These are phyloP conservation scores for Tinospora cordifolia DNA, from an alignment of 164 flowering plant genomes.

Conservation along the genomic window DNA sequence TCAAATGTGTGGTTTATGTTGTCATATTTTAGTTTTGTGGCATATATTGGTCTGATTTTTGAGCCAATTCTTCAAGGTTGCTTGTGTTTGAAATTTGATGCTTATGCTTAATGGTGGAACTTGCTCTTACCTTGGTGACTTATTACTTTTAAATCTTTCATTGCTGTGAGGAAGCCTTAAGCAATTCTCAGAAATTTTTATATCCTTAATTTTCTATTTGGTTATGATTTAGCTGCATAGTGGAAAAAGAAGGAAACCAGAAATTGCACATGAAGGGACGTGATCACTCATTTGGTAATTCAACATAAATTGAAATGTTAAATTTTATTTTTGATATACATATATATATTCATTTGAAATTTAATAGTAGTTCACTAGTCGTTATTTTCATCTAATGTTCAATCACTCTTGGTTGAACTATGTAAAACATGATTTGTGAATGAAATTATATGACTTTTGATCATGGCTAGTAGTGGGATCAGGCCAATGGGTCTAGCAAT, in stretches of 20 bases:
- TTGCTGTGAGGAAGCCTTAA: no score
- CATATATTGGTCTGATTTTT: background rate
- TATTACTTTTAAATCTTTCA: no score
- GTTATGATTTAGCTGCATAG: no score
- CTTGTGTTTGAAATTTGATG: background rate
- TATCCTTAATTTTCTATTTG: no score
- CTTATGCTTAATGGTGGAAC: no score
- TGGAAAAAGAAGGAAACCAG: no score
- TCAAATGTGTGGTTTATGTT: conserved; percentile 37
- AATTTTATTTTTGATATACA: background rate
- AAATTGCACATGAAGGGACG: background rate
- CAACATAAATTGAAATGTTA: background rate
- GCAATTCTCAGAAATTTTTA: no score
- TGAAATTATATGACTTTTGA: no score
- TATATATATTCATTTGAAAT: conserved; percentile 15
- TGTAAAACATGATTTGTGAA: background rate
- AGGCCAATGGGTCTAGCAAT: no score
- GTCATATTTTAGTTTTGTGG: background rate
- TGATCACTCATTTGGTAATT: background rate
- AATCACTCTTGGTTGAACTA: background rate
- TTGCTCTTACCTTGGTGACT: no score
- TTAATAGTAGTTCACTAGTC: background rate
- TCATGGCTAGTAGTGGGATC: no score
- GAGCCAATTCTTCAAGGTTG: background rate
- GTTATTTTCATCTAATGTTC: background rate